Percentiles rank a stretch among this genome's conserved stretches.
Evolutionary conservation across 2,329 filamentous ascomycete species (phyloP).

Genomic region (Raffaelea ambrosiae): DNA sequence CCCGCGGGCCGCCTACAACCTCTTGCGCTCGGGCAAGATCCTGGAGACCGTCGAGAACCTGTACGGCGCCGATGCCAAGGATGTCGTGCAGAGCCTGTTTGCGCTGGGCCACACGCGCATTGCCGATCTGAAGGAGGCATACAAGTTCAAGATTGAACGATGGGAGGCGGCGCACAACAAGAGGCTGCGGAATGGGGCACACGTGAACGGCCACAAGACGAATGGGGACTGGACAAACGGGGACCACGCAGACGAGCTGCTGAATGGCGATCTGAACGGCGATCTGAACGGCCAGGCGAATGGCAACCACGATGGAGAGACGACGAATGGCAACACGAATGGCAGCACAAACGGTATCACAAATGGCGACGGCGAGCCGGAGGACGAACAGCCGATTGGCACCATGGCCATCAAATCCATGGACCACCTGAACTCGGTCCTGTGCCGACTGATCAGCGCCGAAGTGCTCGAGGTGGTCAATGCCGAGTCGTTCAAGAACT

Average conservation of each 20-base stretch:
- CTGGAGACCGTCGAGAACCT: conserved; percentile 64
- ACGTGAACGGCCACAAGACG: neutral
- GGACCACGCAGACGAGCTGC: neutral
- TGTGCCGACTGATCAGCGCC: conserved; percentile 49
- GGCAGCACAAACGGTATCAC: too few relatives aligned
- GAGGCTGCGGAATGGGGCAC: neutral
- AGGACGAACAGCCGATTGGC: too few relatives aligned
- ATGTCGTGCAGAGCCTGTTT: conserved; percentile 66
- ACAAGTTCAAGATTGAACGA: conserved; percentile 27
- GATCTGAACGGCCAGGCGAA: conserved; percentile 16
- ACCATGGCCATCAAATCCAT: conserved; percentile 35
- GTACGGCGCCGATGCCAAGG: conserved; percentile 65
- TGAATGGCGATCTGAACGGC: conserved; percentile 12
- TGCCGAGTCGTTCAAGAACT: conserved; percentile 47
- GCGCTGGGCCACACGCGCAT: conserved; percentile 70
- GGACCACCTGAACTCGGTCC: conserved; percentile 38
- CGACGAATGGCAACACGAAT: neutral
- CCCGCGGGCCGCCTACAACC: conserved; percentile 67
- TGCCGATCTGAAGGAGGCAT: conserved; percentile 59
- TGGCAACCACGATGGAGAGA: conserved; percentile 18
- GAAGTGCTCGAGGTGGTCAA: conserved; percentile 61
- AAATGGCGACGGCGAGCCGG: too few relatives aligned
- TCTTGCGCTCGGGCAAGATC: conserved; percentile 75
- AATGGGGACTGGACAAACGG: conserved; percentile 1
- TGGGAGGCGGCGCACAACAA: conserved; percentile 9